Evolutionary conservation across 2,329 filamentous ascomycete species (phyloP).

Genomic region (Neocucurbitaria cava): DNA sequence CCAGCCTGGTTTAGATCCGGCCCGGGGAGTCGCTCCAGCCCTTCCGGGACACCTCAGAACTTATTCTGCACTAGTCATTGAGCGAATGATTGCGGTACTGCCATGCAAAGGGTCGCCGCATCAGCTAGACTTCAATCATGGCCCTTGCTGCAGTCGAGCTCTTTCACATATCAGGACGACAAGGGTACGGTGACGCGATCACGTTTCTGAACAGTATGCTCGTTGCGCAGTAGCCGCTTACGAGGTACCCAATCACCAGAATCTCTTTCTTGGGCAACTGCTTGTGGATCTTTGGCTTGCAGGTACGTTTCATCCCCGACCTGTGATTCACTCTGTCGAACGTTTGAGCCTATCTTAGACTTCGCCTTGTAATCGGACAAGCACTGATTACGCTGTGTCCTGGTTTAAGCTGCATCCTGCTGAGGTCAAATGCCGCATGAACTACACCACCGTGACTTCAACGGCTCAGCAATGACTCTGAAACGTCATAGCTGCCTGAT

Average conservation of each 20-base stretch:
- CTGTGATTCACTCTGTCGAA: neutral
- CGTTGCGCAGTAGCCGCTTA: neutral
- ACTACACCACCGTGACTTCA: neutral
- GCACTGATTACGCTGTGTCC: neutral
- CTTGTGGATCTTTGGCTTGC: neutral
- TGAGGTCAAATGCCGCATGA: neutral
- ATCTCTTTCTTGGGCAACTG: neutral
- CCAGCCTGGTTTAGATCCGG: conserved; percentile 5
- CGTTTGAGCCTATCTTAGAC: neutral
- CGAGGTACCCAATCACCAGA: neutral
- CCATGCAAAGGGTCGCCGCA: conserved; percentile 6
- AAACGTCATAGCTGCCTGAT: neutral
- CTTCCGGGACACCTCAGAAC: conserved; percentile 1
- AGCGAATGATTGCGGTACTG: conserved; percentile 2
- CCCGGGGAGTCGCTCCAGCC: conserved; percentile 9
- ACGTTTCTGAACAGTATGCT: neutral
- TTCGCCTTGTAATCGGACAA: neutral
- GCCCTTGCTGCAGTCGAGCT: neutral
- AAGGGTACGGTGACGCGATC: neutral
- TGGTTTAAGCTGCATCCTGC: neutral
- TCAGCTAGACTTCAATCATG: neutral
- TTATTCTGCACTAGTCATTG: neutral
- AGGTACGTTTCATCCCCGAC: conserved; percentile 2
- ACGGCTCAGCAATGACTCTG: neutral
- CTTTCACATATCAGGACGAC: neutral